phyloP scores from a whole-genome alignment of 345 rosid genomes.

The Acer yangbiense region DNA sequence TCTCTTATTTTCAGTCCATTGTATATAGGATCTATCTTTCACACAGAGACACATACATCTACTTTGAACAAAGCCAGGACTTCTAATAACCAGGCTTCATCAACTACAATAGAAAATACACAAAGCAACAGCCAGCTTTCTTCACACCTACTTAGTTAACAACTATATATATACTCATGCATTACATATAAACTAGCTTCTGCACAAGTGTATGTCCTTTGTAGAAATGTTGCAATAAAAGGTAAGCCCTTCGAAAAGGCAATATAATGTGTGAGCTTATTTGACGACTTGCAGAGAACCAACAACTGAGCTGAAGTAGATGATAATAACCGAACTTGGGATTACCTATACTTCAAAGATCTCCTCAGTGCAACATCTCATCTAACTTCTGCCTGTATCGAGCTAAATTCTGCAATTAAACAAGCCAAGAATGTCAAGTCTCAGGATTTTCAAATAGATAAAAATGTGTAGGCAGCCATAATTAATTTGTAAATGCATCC shows the following conservation, averaged over 20 bases:
- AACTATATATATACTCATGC: not conserved
- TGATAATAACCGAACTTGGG: not conserved
- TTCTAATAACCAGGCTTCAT: slow-evolving; percentile 10
- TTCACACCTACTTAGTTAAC: slow-evolving; percentile 1
- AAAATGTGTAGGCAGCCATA: not conserved
- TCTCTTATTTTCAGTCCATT: slow-evolving; percentile 2
- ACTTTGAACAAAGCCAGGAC: slow-evolving; percentile 12
- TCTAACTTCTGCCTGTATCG: slow-evolving; percentile 89
- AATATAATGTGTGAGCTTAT: not conserved
- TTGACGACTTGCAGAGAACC: not conserved
- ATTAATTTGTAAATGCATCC: not conserved
- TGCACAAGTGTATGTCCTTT: not conserved
- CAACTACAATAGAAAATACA: not conserved
- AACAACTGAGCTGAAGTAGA: not conserved
- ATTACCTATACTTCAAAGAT: slow-evolving; percentile 27
- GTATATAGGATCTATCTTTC: not conserved
- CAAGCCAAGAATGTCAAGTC: not conserved
- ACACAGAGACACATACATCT: slow-evolving; percentile 13
- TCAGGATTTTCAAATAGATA: not conserved
- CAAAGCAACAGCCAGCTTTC: slow-evolving; percentile 10
- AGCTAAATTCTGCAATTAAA: slow-evolving; percentile 63
- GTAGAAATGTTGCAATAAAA: slow-evolving; percentile 8
- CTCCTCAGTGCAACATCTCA: slow-evolving; percentile 57
- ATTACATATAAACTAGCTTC: slow-evolving; percentile 8
- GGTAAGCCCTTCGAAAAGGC: slow-evolving; percentile 18